Evolutionary conservation across 164 flowering plant species (phyloP).

Genomic region (Chloranthus sessilifolius): DNA sequence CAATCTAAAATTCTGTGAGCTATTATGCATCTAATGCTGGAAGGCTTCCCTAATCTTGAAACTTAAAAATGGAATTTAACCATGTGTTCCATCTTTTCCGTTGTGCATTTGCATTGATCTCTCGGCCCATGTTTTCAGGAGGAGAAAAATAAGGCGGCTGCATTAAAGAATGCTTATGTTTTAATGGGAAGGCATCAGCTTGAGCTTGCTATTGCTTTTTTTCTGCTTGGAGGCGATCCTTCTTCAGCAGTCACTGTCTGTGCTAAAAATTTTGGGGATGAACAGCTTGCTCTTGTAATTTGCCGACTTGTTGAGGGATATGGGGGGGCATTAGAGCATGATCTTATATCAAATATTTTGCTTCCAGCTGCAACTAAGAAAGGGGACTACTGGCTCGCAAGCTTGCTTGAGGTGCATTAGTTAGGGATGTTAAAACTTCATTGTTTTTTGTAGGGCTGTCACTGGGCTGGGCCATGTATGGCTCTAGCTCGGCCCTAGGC

Average conservation of each 20-base stretch:
- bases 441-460: neutral
- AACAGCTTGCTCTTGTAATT: slow-evolving; percentile 93
- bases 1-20: too few relatives aligned
- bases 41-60: too few relatives aligned
- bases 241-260: slow-evolving; percentile 83
- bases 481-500: too few relatives aligned
- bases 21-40: too few relatives aligned
- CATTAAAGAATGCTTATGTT: slow-evolving; percentile 97
- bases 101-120: slow-evolving; percentile 5
- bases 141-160: slow-evolving; percentile 92
- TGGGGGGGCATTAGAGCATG: slow-evolving; percentile 60
- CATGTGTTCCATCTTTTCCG: neutral
- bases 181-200: slow-evolving; percentile 93
- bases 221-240: slow-evolving; percentile 93
- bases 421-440: neutral
- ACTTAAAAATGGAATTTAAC: neutral
- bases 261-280: slow-evolving; percentile 86
- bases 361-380: slow-evolving; percentile 75
- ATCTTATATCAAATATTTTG: slow-evolving; percentile 58
- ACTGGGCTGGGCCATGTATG: too few relatives aligned
- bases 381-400: slow-evolving; percentile 80
- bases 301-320: slow-evolving; percentile 82
- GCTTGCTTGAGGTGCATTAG: slow-evolving; percentile 68
- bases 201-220: slow-evolving; percentile 92
- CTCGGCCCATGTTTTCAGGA: slow-evolving; percentile 41